A percentile compares a stretch with the other conserved stretches of the same genome.
These are phyloP conservation scores for Aspergillus sclerotioniger DNA, from an alignment of 495 filamentous ascomycete genomes.

Conservation along the genomic window DNA sequence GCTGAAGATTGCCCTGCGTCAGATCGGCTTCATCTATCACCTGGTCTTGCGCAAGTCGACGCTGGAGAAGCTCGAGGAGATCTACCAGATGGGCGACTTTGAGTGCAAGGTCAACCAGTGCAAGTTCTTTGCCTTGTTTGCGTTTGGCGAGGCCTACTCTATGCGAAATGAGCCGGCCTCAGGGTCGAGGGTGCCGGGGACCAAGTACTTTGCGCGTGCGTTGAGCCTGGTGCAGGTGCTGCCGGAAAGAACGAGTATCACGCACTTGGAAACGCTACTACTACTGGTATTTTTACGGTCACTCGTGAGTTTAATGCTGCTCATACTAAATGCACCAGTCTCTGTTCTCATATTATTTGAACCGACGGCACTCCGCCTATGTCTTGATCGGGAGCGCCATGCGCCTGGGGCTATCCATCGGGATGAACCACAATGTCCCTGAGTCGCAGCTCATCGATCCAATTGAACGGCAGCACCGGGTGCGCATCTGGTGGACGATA, in stretches of 20 bases:
- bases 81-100: slow-evolving; percentile 39
- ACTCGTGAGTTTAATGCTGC: neutral
- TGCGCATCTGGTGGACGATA: slow-evolving; percentile 48
- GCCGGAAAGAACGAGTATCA: slow-evolving; percentile 42
- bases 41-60: slow-evolving; percentile 43
- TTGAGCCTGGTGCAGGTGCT: slow-evolving; percentile 41
- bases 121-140: slow-evolving; percentile 47
- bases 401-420: slow-evolving; percentile 42
- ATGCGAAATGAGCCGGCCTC: slow-evolving; percentile 36
- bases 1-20: slow-evolving; percentile 41
- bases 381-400: slow-evolving; percentile 43
- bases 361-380: slow-evolving; percentile 44
- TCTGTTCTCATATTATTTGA: slow-evolving; percentile 45
- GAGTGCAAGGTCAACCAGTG: slow-evolving; percentile 36
- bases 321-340: slow-evolving; percentile 24
- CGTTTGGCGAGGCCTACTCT: slow-evolving; percentile 45
- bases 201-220: slow-evolving; percentile 42
- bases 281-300: slow-evolving; percentile 32
- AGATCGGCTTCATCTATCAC: slow-evolving; percentile 42
- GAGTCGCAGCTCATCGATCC: slow-evolving; percentile 47
- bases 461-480: slow-evolving; percentile 43
- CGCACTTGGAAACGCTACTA: slow-evolving; percentile 41
- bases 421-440: slow-evolving; percentile 47
- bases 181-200: slow-evolving; percentile 40
- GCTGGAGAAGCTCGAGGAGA: slow-evolving; percentile 42